These are phyloP conservation scores for Brachypodium distachyon DNA, from an alignment of 202 grass and related monocot species.

Conservation along the genomic window DNA sequence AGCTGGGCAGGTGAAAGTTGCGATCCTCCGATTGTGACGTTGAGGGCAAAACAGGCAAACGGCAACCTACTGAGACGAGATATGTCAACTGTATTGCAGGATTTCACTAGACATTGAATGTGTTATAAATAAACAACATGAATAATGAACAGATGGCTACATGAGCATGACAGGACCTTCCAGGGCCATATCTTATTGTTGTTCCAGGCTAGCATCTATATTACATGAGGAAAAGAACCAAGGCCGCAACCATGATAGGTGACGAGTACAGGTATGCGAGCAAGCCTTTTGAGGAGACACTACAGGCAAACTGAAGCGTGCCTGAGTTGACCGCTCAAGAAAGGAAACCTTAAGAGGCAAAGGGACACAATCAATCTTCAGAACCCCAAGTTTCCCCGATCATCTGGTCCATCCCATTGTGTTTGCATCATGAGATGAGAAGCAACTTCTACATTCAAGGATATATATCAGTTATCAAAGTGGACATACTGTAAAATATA, in stretches of 20 bases:
- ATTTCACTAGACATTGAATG: slow-evolving; percentile 11
- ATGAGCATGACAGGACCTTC: slow-evolving; percentile 14
- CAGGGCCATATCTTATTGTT: slow-evolving; percentile 19
- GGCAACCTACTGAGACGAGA: background rate
- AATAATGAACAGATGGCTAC: slow-evolving; percentile 24
- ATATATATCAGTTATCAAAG: background rate
- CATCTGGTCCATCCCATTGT: slow-evolving; percentile 3
- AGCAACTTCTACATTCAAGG: background rate
- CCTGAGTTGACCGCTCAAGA: background rate
- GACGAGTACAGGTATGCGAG: background rate
- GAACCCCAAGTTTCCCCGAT: background rate
- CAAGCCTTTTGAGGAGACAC: slow-evolving; percentile 1
- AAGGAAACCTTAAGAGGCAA: slow-evolving; percentile 3
- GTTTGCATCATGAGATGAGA: background rate
- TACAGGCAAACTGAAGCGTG: background rate
- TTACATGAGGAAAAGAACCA: slow-evolving; percentile 36
- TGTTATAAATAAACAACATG: slow-evolving; percentile 17
- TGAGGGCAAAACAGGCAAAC: too few relatives aligned
- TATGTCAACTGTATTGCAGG: background rate
- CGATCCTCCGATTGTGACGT: too few relatives aligned
- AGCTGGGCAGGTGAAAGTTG: background rate
- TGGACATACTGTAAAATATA: background rate
- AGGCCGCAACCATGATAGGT: background rate
- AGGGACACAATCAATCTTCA: background rate
- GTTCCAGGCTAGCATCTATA: slow-evolving; percentile 15